Evolutionary conservation across 306 rosid genomes (phyloP).

Genomic region (Dalbergia cochinchinensis): DNA sequence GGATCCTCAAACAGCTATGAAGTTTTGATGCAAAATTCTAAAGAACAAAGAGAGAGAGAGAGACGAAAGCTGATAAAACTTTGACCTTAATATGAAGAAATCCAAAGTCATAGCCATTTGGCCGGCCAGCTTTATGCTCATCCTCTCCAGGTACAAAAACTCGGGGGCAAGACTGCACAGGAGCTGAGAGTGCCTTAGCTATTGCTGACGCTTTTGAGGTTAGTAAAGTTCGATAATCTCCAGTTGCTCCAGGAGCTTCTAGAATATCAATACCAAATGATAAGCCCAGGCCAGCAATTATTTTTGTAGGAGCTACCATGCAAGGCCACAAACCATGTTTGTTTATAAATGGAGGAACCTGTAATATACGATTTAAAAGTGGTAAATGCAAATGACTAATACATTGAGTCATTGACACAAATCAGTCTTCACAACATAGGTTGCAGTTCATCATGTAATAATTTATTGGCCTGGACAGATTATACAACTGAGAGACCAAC

Average conservation of each 20-base stretch:
- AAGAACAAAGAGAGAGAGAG: constrained; percentile 6
- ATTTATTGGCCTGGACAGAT: background rate
- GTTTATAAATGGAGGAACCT: constrained; percentile 85
- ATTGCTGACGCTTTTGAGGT: constrained; percentile 89
- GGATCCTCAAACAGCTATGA: constrained; percentile 13
- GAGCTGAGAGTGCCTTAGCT: constrained; percentile 90
- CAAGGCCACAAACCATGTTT: constrained; percentile 88
- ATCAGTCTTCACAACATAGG: constrained; percentile 7
- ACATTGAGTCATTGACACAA: background rate
- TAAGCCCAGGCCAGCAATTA: constrained; percentile 93
- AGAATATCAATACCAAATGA: constrained; percentile 95
- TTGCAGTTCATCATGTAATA: constrained; percentile 9
- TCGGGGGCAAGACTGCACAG: constrained; percentile 68
- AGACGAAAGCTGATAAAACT: constrained; percentile 28
- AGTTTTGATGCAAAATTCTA: constrained; percentile 29
- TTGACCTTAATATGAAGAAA: constrained; percentile 94
- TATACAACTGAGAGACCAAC: constrained; percentile 10
- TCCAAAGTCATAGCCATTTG: constrained; percentile 97
- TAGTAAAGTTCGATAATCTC: constrained; percentile 89
- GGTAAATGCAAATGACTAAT: constrained; percentile 4
- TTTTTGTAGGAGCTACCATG: constrained; percentile 99
- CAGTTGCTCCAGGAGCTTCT: constrained; percentile 97
- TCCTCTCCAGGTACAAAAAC: constrained; percentile 94
- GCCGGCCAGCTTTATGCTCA: constrained; percentile 76
- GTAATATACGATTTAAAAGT: constrained; percentile 37